Percentiles rank a stretch among this genome's conserved stretches.
Evolutionary conservation across 1,139 yeast species (phyloP).

Genomic region (Yarrowia galli): DNA sequence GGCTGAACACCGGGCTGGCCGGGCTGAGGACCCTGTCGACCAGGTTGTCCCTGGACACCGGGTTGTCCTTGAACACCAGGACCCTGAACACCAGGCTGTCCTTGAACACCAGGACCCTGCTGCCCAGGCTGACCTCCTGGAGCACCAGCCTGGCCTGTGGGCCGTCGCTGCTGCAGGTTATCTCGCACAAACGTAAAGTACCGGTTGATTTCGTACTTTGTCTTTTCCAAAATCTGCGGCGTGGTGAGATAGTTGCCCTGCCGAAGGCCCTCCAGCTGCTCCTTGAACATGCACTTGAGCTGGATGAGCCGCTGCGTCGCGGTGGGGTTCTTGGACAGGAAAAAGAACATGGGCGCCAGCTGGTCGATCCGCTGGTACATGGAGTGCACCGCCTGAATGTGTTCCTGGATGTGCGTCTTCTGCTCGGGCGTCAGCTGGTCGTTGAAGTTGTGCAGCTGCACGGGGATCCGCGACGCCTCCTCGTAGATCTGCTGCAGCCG

Average conservation of each 20-base stretch:
- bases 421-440: conserved; percentile 66
- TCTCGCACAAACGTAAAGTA: conserved; percentile 77
- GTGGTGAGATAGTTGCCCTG: conserved; percentile 69
- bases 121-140: neutral
- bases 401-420: conserved; percentile 66
- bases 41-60: conserved; percentile 19
- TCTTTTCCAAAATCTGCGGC: conserved; percentile 72
- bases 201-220: conserved; percentile 73
- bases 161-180: conserved; percentile 50
- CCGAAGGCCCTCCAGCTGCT: conserved; percentile 71
- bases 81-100: neutral
- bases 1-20: neutral
- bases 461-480: conserved; percentile 72
- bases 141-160: no score
- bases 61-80: conserved; percentile 11
- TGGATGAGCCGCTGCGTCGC: conserved; percentile 80
- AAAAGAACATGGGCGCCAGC: conserved; percentile 76
- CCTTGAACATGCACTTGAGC: conserved; percentile 78
- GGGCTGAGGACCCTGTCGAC: conserved; percentile 36
- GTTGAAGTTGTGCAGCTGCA: conserved; percentile 71
- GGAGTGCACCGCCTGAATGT: conserved; percentile 65
- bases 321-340: conserved; percentile 73
- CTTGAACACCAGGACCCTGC: neutral
- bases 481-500: conserved; percentile 68
- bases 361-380: conserved; percentile 75